Base-by-base conservation (phyloP, 192 early-diverging fungal genomes). In the Rhizoclosmatium globosum region DNA sequence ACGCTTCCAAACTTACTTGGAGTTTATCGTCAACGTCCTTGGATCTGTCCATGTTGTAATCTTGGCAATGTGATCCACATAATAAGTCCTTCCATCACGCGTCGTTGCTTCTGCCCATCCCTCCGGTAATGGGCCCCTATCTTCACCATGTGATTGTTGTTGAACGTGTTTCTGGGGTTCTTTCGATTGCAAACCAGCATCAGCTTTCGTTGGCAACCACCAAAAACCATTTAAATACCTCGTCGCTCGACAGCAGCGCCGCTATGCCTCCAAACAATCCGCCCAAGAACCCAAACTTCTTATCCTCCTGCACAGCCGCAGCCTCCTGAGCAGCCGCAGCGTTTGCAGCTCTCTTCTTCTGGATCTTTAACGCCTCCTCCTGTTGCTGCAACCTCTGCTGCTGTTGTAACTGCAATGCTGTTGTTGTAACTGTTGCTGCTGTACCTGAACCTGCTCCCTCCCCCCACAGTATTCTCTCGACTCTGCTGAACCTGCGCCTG, bases 1-100 rank as follows among this genome's bases (percentile, higher is more conserved):
- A 0, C 31, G 31, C 0, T 31, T 31, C 31, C 31, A 31, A 53
- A 3, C 23, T n/a, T 60, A 79, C 78, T 71, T 79, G 57, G 61
- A 45, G 23, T 74, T 68, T 39, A 75, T 3, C 43, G 79, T 41
- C 9, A 80, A 45, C 23, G 79, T 71, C 58, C 95, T 89, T 45
- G 96, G 96, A 80, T 97, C 96, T 39, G 92, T 92, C 96, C 96
- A 97, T 1, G 95, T 95, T 6, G 96, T 97, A 0, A 94, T 93
- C 74, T 93, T 91, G 23, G 94, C 93, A 76, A 93, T 93, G 81
- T 97, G 96, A 77, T 97, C 95, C 31, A 97, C 94, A 91, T 91
- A 97, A 82, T 97, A 97, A 13, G 92, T 87, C 23, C 95, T 89
- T 3, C 93, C 94, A 77, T 95, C 94, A 7, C 79, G 38, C 31